Evolutionary conservation across 2,329 filamentous ascomycete genomes (phyloP).

Genomic region (Colletotrichum lentis): DNA sequence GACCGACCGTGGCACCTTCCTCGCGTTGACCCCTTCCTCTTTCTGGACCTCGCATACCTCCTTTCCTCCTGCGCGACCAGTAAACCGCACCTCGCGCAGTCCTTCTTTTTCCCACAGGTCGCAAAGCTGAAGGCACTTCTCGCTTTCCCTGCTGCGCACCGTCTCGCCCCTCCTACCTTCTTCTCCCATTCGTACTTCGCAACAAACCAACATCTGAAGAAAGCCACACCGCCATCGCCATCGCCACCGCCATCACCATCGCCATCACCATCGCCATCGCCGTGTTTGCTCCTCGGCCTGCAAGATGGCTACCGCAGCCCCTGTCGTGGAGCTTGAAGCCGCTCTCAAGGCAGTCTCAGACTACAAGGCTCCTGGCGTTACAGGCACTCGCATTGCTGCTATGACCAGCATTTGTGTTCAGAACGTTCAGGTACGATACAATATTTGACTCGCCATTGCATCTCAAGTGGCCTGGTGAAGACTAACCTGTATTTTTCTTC

Average conservation of each 20-base stretch:
- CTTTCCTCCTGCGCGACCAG: constrained; percentile 18
- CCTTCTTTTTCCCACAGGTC: neutral
- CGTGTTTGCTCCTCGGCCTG: constrained; percentile 15
- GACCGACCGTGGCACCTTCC: constrained; percentile 12
- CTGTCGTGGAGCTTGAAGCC: constrained; percentile 86
- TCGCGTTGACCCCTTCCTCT: constrained; percentile 23
- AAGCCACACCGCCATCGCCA: constrained; percentile 16
- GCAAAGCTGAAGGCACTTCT: constrained; percentile 11
- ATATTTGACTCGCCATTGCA: constrained; percentile 27
- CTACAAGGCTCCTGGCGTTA: constrained; percentile 92
- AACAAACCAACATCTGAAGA: constrained; percentile 5
- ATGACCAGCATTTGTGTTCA: constrained; percentile 88
- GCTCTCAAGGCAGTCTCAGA: constrained; percentile 90
- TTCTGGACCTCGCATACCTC: constrained; percentile 25
- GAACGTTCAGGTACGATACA: constrained; percentile 86
- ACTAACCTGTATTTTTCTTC: constrained; percentile 42
- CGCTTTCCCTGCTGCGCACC: constrained; percentile 8
- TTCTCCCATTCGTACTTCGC: constrained; percentile 27
- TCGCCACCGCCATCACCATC: constrained; percentile 1
- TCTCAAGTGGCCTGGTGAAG: constrained; percentile 20
- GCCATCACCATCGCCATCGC: constrained; percentile 17
- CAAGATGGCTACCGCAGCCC: constrained; percentile 73
- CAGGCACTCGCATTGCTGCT: constrained; percentile 86
- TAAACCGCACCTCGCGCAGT: constrained; percentile 27
- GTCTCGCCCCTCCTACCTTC: constrained; percentile 7